Evolutionary conservation across 768 basidiomycete genomes (phyloP), one percentile per base, ranked within the genome.

Genomic region (Amanita brunnescens): DNA sequence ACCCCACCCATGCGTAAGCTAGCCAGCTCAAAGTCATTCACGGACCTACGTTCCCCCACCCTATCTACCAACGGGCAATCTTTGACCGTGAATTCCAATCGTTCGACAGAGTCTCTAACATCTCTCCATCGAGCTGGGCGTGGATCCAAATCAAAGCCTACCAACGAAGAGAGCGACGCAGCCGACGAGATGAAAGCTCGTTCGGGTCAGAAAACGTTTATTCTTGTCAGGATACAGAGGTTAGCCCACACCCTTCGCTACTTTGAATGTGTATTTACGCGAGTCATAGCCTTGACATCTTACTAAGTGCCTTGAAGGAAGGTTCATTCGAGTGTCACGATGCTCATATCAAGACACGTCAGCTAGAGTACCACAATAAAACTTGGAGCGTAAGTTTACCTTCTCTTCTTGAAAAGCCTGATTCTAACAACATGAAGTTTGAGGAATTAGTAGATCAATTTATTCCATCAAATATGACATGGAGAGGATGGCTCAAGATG

Each of bases 311-410:
- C 56, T 79, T 82, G 64, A 87, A 87, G 61, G 83, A 85, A 55
- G 86, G 86, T 49, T 91, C 91, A 13, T 88, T 96, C 61, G 83
- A 88, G 49, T 90, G 83, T 54, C 80, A 79, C 16, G 85, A 88
- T 56, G 87, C 85, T 8, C 78, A 78, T 29, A 87, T 93, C 62
- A 79, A 80, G 54, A 91, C 90, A 4, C 82, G 89, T 30, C 79
- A 82, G 46, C 72, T 95, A 37, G 83, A 87, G 58, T 92, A 88
- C 63, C 81, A 80, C 52, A 89, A 90, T 57, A 83, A 86, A 60
- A 88, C 87, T 2, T 85, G 78, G 77, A 89, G 87, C 67, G 87
- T 90, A 66, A 56, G 85, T 73, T 2, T 34, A 47, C 6, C 38
- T 23, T 24, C 35, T 18, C 47, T 48, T 24, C 24, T 50, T 14